phyloP scores from a whole-genome alignment of 352 stramenopile genomes.

The Pythium brachiatum region DNA sequence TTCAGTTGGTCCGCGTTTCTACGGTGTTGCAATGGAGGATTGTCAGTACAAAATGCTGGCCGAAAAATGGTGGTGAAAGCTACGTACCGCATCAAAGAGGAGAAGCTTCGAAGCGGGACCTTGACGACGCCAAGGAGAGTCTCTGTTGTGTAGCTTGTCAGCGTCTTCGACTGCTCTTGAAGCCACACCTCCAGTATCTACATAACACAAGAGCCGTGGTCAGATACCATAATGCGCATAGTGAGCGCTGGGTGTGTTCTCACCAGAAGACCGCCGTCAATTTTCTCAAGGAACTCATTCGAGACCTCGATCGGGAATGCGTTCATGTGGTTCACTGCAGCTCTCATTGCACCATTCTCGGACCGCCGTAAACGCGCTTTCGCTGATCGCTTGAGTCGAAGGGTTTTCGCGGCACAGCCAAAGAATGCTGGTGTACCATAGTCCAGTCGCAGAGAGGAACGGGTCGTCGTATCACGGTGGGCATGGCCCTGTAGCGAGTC shows the following conservation, averaged over 20 bases:
- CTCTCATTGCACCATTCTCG: background rate
- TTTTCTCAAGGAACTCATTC: constrained; percentile 9
- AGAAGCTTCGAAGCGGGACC: constrained; percentile 20
- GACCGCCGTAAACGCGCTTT: constrained; percentile 10
- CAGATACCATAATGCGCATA: background rate
- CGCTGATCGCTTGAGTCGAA: constrained; percentile 19
- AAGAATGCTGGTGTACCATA: constrained; percentile 24
- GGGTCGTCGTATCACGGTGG: background rate
- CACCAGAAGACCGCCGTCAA: constrained; percentile 15
- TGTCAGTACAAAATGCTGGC: background rate
- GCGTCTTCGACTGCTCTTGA: constrained; percentile 13
- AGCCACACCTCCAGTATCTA: constrained; percentile 29
- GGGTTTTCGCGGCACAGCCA: background rate
- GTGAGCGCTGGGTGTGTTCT: background rate
- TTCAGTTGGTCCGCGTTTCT: background rate
- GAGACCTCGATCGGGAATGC: constrained; percentile 25
- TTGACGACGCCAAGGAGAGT: constrained; percentile 22
- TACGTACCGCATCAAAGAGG: constrained; percentile 1
- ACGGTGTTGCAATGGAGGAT: background rate
- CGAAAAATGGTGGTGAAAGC: background rate
- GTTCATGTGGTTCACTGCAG: constrained; percentile 20
- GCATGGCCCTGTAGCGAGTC: background rate
- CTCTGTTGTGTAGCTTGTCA: constrained; percentile 6
- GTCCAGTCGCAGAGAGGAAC: constrained; percentile 14
- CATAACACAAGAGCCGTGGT: background rate